A percentile compares a stretch with the other conserved stretches of the same genome.
These are phyloP conservation scores for Salix exigua DNA, from an alignment of 345 rosid species.

Conservation along the genomic window DNA sequence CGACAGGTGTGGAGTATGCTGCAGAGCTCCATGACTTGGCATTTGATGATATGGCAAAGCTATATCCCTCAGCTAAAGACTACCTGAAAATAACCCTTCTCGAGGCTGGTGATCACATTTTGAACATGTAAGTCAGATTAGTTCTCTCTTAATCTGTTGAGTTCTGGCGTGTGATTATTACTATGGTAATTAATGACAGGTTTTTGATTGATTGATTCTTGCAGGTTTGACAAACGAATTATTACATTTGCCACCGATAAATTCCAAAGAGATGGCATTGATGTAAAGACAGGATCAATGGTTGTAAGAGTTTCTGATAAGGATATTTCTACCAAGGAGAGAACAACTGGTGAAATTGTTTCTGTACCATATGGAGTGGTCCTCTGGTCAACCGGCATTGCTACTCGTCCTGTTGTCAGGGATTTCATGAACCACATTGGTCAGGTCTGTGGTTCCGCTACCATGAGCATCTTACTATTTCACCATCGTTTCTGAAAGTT, in stretches of 20 bases:
- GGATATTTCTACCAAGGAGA: conserved; percentile 62
- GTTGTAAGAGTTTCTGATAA: conserved; percentile 58
- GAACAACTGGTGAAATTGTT: conserved; percentile 36
- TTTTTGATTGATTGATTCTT: not conserved
- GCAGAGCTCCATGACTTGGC: conserved; percentile 80
- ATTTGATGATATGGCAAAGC: conserved; percentile 48
- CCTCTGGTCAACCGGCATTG: conserved; percentile 85
- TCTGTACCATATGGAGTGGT: conserved; percentile 70
- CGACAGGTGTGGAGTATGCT: conserved; percentile 85
- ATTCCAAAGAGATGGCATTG: conserved; percentile 64
- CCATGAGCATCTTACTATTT: not conserved
- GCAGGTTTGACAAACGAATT: conserved; percentile 79
- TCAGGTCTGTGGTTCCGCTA: conserved; percentile 35
- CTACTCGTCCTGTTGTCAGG: conserved; percentile 55
- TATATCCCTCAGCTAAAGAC: conserved; percentile 54
- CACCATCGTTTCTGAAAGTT: not conserved
- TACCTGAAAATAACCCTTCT: conserved; percentile 62
- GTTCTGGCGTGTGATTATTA: not conserved
- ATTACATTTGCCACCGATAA: conserved; percentile 57
- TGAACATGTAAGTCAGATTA: conserved; percentile 54
- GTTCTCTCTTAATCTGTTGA: not conserved
- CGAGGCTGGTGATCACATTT: conserved; percentile 74
- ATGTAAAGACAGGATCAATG: conserved; percentile 63
- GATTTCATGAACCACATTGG: conserved; percentile 79
- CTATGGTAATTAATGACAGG: not conserved